These are phyloP conservation scores for Tuber aestivum DNA, from an alignment of 495 filamentous ascomycete genomes.

Conservation along the genomic window DNA sequence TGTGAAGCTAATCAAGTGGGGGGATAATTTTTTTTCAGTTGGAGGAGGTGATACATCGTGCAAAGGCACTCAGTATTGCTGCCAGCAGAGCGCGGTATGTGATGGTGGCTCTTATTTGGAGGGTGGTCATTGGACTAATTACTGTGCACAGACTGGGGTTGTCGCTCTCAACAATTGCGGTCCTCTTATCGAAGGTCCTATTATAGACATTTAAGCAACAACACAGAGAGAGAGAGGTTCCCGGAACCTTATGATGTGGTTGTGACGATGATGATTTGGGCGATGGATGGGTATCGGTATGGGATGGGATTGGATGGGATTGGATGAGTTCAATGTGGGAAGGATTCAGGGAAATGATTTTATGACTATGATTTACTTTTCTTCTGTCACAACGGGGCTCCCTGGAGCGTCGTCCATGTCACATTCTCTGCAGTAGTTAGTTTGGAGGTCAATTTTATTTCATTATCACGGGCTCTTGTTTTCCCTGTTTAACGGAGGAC, in stretches of 20 bases:
- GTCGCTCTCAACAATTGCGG: too few relatives aligned
- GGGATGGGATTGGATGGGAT: not conserved
- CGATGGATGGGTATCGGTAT: not conserved
- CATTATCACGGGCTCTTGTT: not conserved
- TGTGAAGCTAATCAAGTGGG: not conserved
- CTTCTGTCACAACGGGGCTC: not conserved
- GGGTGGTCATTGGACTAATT: not conserved
- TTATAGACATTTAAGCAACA: too few relatives aligned
- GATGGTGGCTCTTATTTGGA: not conserved
- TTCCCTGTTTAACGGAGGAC: too few relatives aligned
- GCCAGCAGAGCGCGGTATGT: too few relatives aligned
- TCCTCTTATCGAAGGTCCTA: too few relatives aligned
- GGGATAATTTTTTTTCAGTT: not conserved
- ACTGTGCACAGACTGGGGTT: too few relatives aligned
- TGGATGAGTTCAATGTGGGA: too few relatives aligned
- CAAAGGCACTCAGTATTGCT: too few relatives aligned
- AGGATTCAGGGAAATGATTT: not conserved
- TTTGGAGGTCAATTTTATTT: not conserved
- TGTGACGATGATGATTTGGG: not conserved
- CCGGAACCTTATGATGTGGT: not conserved
- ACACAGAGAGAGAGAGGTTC: not conserved
- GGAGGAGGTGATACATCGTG: too few relatives aligned
- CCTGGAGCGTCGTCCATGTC: not conserved
- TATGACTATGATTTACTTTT: not conserved
- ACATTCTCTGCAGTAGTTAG: not conserved